Conservation (phyloP, 2,329 filamentous ascomycete species). For the Sclerotinia minor region DNA sequence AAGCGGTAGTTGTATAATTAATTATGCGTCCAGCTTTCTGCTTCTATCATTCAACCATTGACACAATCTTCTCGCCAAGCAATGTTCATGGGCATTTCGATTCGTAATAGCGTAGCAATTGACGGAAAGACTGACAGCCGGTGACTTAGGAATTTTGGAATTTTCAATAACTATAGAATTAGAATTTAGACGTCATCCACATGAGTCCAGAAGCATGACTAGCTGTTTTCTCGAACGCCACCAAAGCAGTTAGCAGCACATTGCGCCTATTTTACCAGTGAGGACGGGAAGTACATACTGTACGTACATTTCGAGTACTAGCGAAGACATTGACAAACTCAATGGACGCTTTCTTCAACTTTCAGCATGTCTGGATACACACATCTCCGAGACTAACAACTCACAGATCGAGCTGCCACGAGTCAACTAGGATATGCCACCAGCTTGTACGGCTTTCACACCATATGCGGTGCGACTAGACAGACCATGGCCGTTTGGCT, state of each 20-base stretch:
- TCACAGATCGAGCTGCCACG: constrained; percentile 1
- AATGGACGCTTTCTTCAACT: neutral
- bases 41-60: neutral
- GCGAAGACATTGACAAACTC: neutral
- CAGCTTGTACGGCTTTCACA: constrained; percentile 3
- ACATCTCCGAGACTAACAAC: neutral
- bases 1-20: neutral
- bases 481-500: neutral
- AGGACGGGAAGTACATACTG: too few species aligned
- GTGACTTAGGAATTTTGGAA: neutral
- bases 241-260: neutral
- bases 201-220: neutral
- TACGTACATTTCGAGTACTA: too few species aligned
- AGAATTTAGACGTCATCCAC: neutral
- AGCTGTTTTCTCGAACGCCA: neutral
- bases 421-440: neutral
- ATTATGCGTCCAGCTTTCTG: neutral
- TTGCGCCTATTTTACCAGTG: neutral
- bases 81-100: neutral
- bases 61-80: neutral
- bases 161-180: neutral
- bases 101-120: neutral
- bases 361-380: neutral
- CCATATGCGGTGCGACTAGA: neutral
- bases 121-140: neutral